Evolutionary conservation across 2,329 filamentous ascomycete species (phyloP).

Genomic region (Xylaria sp.): DNA sequence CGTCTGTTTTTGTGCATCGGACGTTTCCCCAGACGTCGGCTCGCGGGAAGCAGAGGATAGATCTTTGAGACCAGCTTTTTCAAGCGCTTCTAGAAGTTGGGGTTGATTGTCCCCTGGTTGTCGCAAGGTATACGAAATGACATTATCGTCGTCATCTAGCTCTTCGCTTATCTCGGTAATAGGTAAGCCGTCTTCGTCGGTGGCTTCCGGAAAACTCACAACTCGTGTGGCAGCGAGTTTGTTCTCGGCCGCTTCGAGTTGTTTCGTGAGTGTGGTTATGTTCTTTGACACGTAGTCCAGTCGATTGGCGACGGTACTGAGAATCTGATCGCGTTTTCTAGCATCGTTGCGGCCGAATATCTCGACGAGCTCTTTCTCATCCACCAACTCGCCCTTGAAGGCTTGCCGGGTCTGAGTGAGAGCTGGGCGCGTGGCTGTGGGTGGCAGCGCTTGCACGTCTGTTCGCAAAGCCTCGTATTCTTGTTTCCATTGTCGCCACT

Average conservation of each 20-base stretch:
- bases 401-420: slow-evolving; percentile 67
- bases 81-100: slow-evolving; percentile 75
- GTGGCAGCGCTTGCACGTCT: slow-evolving; percentile 71
- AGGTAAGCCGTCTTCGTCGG: slow-evolving; percentile 76
- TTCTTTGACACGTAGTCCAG: slow-evolving; percentile 92
- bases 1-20: slow-evolving; percentile 35
- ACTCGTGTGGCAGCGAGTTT: slow-evolving; percentile 72
- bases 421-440: slow-evolving; percentile 60
- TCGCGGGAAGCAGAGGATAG: slow-evolving; percentile 41
- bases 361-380: slow-evolving; percentile 64
- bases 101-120: slow-evolving; percentile 74
- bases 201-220: slow-evolving; percentile 67
- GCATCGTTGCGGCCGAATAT: slow-evolving; percentile 57
- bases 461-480: slow-evolving; percentile 92
- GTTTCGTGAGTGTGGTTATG: slow-evolving; percentile 68
- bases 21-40: slow-evolving; percentile 35
- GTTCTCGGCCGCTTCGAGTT: slow-evolving; percentile 72
- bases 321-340: slow-evolving; percentile 70
- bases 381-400: slow-evolving; percentile 72
- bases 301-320: slow-evolving; percentile 75
- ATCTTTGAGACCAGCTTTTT: slow-evolving; percentile 77
- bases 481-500: slow-evolving; percentile 91
- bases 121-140: slow-evolving; percentile 74
- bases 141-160: slow-evolving; percentile 88
- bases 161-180: slow-evolving; percentile 93